Percentiles rank a stretch among this genome's conserved stretches.
phyloP scores from a whole-genome alignment of 2,329 filamentous ascomycete genomes.

The Periconia sp. region DNA sequence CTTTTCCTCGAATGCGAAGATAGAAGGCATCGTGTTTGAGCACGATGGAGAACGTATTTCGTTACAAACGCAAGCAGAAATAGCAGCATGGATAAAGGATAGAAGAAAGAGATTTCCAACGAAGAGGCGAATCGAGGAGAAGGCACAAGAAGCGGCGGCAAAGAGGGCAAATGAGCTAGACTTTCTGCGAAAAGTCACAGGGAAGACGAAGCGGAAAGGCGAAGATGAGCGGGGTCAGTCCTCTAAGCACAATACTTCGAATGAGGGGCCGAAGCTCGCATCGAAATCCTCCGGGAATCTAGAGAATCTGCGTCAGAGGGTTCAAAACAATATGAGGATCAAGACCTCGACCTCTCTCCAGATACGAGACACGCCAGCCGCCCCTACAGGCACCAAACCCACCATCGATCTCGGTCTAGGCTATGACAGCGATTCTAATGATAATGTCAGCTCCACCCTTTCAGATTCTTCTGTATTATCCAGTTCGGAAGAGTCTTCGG shows the following conservation, averaged over 20 bases:
- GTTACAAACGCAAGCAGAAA: slow-evolving; percentile 66
- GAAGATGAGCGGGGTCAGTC: neutral
- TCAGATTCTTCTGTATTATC: slow-evolving; percentile 40
- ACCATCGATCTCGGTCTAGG: slow-evolving; percentile 34
- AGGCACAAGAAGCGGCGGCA: slow-evolving; percentile 54
- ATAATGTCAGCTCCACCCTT: slow-evolving; percentile 17
- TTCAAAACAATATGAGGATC: slow-evolving; percentile 38
- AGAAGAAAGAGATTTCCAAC: slow-evolving; percentile 83
- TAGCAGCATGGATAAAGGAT: slow-evolving; percentile 81
- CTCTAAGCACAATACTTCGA: slow-evolving; percentile 5
- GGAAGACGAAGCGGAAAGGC: slow-evolving; percentile 22
- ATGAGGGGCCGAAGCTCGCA: slow-evolving; percentile 7
- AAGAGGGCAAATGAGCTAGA: slow-evolving; percentile 47
- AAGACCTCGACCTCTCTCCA: slow-evolving; percentile 14
- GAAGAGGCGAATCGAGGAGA: slow-evolving; percentile 69
- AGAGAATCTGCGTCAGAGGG: slow-evolving; percentile 41
- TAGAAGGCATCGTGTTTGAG: slow-evolving; percentile 64
- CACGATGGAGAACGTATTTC: slow-evolving; percentile 62
- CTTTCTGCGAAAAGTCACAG: slow-evolving; percentile 37
- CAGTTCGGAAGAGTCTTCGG: slow-evolving; percentile 29
- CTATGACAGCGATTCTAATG: slow-evolving; percentile 34
- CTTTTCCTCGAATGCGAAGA: slow-evolving; percentile 46
- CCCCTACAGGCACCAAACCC: slow-evolving; percentile 2
- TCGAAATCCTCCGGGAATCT: slow-evolving; percentile 26
- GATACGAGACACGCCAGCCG: neutral